Percentiles rank a stretch among this genome's conserved stretches.
Evolutionary conservation across 257 asterid species (phyloP).

Genomic region (Solanum piurae): DNA sequence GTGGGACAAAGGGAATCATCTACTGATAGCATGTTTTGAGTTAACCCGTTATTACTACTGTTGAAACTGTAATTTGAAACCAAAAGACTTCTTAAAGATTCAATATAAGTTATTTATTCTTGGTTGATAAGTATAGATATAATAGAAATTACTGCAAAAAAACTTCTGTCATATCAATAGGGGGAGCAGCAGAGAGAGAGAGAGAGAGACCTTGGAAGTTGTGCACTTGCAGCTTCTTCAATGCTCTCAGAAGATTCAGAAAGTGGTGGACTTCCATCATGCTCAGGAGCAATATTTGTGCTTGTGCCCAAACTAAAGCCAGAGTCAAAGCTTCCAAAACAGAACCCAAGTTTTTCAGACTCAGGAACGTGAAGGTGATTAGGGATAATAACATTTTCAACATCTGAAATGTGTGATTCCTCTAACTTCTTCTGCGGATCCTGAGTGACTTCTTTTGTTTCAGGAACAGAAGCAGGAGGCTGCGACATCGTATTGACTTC

Average conservation of each 20-base stretch:
- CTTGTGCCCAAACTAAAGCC: constrained; percentile 45
- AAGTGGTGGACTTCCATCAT: constrained; percentile 26
- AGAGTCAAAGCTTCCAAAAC: constrained; percentile 91
- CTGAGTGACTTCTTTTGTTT: constrained; percentile 40
- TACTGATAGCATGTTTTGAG: background rate
- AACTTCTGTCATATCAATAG: background rate
- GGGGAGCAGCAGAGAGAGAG: constrained; percentile 2
- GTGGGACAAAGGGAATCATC: background rate
- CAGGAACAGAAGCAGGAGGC: constrained; percentile 15
- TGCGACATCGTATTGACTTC: constrained; percentile 30
- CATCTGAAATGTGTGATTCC: constrained; percentile 45
- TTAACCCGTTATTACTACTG: background rate
- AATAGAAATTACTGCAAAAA: background rate
- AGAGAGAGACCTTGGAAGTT: constrained; percentile 38
- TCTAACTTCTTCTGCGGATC: constrained; percentile 62
- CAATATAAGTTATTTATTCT: background rate
- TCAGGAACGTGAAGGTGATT: constrained; percentile 80
- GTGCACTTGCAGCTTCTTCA: constrained; percentile 54
- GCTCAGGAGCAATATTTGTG: constrained; percentile 27
- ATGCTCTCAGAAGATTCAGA: constrained; percentile 45
- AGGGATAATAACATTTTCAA: constrained; percentile 73
- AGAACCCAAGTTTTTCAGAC: constrained; percentile 75
- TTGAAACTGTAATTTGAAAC: background rate
- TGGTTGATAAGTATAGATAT: background rate
- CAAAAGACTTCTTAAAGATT: background rate